Evolutionary conservation across 1,284 basidiomycete genomes (phyloP), one percentile per base, ranked within the genome.

Genomic region (Volvariella volvacea): DNA sequence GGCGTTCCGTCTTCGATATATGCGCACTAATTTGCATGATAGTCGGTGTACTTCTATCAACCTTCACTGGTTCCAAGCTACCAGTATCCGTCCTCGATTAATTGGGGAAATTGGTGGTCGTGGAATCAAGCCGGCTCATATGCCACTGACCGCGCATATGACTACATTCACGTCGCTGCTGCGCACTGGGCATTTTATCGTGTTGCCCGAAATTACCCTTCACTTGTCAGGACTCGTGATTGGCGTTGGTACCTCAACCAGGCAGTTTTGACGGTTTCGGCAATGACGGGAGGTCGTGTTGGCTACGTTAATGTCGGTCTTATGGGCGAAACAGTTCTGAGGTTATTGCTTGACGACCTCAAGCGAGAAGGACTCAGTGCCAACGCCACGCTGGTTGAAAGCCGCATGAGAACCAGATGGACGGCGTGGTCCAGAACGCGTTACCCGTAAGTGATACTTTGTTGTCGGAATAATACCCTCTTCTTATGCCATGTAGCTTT

Each of bases 221-320:
- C 57, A 21, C 67, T 78, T 6, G 67, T 71, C 14, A 67, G 63
- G 40, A 57, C 59, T 4, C 67, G 73, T 43, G 65, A 64, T 1
- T 78, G 76, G 76, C 64, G 74, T 44, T 80, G 74, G 73, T 78
- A 78, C 51, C 51, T 80, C 46, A 74, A 73, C 45, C 74, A 78
- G 52, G 75, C 76, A 0, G 73, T 76, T 3, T 46, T 66, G 22
- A 80, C 77, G 0, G 63, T 78, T 9, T 50, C 59, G n/a, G 60
- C 65, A 2, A 73, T 77, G 70, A 76, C 73, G 1, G 58, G 64
- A 42, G 69, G 69, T 1, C 49, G 56, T 9, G 73, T 76, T 1
- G 74, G 71, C 2, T 78, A 66, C 52, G 66, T 61, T 0, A 55
- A 65, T 39, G 74, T 69, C 49, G 76, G 76, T 1, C 57, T 77